A percentile compares a stretch with the other conserved stretches of the same genome.
Conservation (phyloP, 805 yeast species). For the Teunomyces lycoperdinae region DNA sequence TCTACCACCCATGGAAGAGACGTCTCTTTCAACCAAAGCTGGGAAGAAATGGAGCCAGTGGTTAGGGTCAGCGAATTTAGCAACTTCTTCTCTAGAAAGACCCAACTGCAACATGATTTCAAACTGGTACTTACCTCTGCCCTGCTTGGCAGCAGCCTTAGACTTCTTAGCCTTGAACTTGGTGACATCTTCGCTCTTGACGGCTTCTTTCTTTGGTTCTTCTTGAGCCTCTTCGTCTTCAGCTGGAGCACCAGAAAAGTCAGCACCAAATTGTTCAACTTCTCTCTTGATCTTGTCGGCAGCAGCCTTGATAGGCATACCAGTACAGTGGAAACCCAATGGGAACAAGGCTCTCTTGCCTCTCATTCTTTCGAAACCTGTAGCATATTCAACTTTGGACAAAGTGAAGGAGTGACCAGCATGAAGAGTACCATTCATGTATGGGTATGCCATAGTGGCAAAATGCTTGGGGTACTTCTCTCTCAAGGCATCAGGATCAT, state of each 20-base stretch:
- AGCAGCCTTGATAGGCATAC: constrained; percentile 95
- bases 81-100: constrained; percentile 75
- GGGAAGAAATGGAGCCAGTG: constrained; percentile 94
- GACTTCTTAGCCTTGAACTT: constrained; percentile 91
- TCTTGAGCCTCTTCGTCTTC: constrained; percentile 55
- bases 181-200: constrained; percentile 69
- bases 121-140: constrained; percentile 90
- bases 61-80: constrained; percentile 85
- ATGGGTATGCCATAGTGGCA: constrained; percentile 96
- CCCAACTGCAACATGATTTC: constrained; percentile 97
- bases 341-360: constrained; percentile 94
- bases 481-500: constrained; percentile 65
- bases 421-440: constrained; percentile 97
- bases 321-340: constrained; percentile 98
- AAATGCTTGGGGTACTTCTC: constrained; percentile 80
- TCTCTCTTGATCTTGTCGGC: constrained; percentile 95
- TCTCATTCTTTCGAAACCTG: constrained; percentile 92
- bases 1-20: constrained; percentile 80
- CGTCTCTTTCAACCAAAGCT: constrained; percentile 78
- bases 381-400: constrained; percentile 87
- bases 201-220: constrained; percentile 25
- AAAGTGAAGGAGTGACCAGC: constrained; percentile 97
- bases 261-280: constrained; percentile 83
- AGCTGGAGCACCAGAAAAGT: constrained; percentile 65
- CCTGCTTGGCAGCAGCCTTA: constrained; percentile 90